Base-by-base conservation (phyloP, 176 grass and related monocot species). In the Oryza rufipogon region DNA sequence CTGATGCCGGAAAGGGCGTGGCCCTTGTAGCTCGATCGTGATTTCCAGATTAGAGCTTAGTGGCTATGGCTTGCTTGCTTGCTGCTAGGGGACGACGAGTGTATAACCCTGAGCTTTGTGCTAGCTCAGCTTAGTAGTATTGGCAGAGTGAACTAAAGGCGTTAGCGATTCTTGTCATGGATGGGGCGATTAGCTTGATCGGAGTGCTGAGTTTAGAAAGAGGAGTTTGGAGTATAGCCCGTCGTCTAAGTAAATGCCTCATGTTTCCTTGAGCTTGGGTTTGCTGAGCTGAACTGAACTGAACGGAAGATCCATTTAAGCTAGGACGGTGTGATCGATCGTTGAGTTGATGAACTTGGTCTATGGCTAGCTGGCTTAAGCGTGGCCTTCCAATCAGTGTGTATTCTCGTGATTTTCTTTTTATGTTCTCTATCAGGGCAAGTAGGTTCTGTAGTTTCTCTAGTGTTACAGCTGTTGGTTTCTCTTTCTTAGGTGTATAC, bases 41-140 rank as follows among this genome's bases (percentile, higher is more conserved):
- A 14, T 33, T 61, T 54, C 14, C 2, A 41, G 67, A n/a, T 68
- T 68, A 44, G 47, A 4, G 17, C 25, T 9, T 68, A 26, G 45
- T 61, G 20, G 26, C 71, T 74, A 34, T 61, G 20, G n/a, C 71
- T 74, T 25, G 33, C 9, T 77, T 56, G 66, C 5, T 77, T 56
- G 54, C 66, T 66, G 54, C 78, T 36, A 49, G 6, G 11, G 17
- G 22, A 25, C n/a, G 22, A 25, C 15, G 9, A 20, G 22, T 34
- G 38, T 72, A 12, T 54, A 26, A 45, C 68, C 61, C 44, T 14
- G 20, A 52, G 30, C n/a, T 81, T 16, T 17, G 68, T 10, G 58
- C 58, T 23, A 23, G 73, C 73, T 64, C 73, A 66, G 25, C 66
- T 23, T 58, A 77, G 56, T 34, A 66, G 8, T 65, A 20, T 64